Percentiles rank a stretch among this genome's conserved stretches.
Evolutionary conservation across 108 stramenopile species (phyloP).

Genomic region (Craspedostauros australis): DNA sequence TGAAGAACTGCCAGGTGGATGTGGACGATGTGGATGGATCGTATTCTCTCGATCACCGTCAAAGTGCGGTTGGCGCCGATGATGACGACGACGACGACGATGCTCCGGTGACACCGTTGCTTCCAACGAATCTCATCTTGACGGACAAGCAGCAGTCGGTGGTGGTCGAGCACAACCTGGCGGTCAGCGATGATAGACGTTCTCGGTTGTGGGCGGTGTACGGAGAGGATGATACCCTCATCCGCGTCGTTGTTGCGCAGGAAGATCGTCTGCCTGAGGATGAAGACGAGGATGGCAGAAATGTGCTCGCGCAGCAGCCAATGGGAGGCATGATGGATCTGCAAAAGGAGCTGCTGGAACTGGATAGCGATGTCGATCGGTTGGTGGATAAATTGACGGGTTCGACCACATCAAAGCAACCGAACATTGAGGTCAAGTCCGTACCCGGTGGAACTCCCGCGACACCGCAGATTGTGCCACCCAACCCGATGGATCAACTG

Average conservation of each 20-base stretch:
- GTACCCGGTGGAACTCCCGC: too few relatives aligned
- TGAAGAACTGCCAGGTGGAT: slow-evolving; percentile 47
- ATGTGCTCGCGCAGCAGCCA: neutral
- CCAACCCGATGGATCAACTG: slow-evolving; percentile 14
- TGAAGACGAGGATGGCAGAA: too few relatives aligned
- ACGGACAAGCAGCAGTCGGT: slow-evolving; percentile 24
- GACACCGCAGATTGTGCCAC: neutral
- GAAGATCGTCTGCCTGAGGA: slow-evolving; percentile 27
- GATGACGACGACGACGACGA: neutral
- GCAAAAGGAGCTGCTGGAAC: slow-evolving; percentile 28
- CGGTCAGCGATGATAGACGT: slow-evolving; percentile 47
- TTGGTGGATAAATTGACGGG: slow-evolving; percentile 35
- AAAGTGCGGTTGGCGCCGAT: neutral
- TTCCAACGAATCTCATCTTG: slow-evolving; percentile 28
- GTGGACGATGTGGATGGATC: slow-evolving; percentile 76
- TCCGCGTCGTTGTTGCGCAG: slow-evolving; percentile 39
- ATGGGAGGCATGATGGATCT: too few relatives aligned
- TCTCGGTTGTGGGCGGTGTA: slow-evolving; percentile 58
- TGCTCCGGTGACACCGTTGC: slow-evolving; percentile 9
- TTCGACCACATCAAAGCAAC: neutral
- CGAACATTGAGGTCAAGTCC: neutral
- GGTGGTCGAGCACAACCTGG: slow-evolving; percentile 68
- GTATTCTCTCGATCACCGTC: slow-evolving; percentile 30
- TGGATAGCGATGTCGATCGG: slow-evolving; percentile 43
- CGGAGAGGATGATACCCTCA: slow-evolving; percentile 30